A percentile compares a stretch with the other conserved stretches of the same genome.
Evolutionary conservation across 164 flowering plant genomes (phyloP).

Genomic region (Tetrastigma voinierianum): DNA sequence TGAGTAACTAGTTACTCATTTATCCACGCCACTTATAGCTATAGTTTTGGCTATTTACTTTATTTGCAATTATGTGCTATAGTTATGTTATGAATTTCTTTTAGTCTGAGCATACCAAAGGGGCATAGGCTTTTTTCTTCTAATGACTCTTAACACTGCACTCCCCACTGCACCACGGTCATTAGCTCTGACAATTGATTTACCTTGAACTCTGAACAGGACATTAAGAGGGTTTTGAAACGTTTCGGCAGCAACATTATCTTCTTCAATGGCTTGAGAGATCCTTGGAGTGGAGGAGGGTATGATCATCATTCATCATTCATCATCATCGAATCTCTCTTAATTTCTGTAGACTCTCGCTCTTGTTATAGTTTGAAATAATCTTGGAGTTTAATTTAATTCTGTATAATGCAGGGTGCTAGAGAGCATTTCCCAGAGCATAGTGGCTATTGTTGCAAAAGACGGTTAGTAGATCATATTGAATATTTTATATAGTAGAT

Average conservation of each 20-base stretch:
- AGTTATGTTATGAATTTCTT: too few relatives aligned
- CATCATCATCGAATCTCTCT: conserved; percentile 2
- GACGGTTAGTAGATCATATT: conserved; percentile 33
- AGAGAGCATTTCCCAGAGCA: conserved; percentile 52
- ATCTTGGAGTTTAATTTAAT: background rate
- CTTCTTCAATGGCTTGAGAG: conserved; percentile 91
- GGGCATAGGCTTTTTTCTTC: too few relatives aligned
- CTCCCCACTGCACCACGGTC: too few relatives aligned
- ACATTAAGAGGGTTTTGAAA: conserved; percentile 57
- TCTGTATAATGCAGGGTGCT: conserved; percentile 51
- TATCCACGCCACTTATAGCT: too few relatives aligned
- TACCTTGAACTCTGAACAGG: conserved; percentile 37
- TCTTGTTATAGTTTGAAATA: background rate
- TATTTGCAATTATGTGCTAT: too few relatives aligned
- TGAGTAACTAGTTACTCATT: conserved; percentile 33
- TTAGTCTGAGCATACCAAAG: too few relatives aligned
- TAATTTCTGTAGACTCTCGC: background rate
- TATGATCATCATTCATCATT: conserved; percentile 22
- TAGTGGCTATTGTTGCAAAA: conserved; percentile 60
- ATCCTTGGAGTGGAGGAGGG: conserved; percentile 99
- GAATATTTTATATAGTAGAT: background rate
- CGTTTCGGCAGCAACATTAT: conserved; percentile 85
- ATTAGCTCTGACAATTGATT: background rate
- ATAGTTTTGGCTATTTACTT: too few relatives aligned
- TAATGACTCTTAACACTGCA: too few relatives aligned